Percentiles rank a stretch among this genome's conserved stretches.
phyloP scores from a whole-genome alignment of 192 early-diverging fungal genomes.

The Mortierella alpina region DNA sequence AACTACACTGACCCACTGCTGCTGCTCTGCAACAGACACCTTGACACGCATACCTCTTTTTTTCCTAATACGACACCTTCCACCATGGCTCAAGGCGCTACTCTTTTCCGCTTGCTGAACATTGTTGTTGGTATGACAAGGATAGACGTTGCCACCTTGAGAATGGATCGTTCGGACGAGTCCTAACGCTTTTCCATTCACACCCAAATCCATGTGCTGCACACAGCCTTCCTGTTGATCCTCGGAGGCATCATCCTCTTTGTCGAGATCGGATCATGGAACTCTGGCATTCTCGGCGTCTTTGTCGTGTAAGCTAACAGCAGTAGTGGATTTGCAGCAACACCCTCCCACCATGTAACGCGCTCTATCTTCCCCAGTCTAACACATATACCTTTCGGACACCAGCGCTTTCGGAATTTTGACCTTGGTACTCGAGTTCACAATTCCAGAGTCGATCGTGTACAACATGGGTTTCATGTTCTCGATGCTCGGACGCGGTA shows the following conservation, averaged over 20 bases:
- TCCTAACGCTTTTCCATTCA: neutral
- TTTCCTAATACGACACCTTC: neutral
- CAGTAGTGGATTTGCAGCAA: too few species aligned
- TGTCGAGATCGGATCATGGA: slow-evolving; percentile 29
- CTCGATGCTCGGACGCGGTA: slow-evolving; percentile 35
- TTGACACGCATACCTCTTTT: too few species aligned
- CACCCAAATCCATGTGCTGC: neutral
- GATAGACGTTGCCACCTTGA: neutral
- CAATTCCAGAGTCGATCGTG: slow-evolving; percentile 24
- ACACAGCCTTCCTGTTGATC: slow-evolving; percentile 20
- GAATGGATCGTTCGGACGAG: neutral
- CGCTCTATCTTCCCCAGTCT: neutral
- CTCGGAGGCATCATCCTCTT: slow-evolving; percentile 35
- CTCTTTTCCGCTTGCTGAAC: slow-evolving; percentile 36
- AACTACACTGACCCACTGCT: too few species aligned
- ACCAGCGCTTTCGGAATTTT: slow-evolving; percentile 22
- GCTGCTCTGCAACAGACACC: too few species aligned
- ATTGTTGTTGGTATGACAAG: slow-evolving; percentile 17
- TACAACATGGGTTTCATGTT: slow-evolving; percentile 49
- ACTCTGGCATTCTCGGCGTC: slow-evolving; percentile 43
- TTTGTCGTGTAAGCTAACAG: slow-evolving; percentile 18
- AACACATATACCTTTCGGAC: neutral
- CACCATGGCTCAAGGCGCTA: slow-evolving; percentile 37
- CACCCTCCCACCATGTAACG: too few species aligned
- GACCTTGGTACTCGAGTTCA: slow-evolving; percentile 32